Conservation (phyloP, 169 alveolate genomes). For the Cryptosporidium bovis region DNA sequence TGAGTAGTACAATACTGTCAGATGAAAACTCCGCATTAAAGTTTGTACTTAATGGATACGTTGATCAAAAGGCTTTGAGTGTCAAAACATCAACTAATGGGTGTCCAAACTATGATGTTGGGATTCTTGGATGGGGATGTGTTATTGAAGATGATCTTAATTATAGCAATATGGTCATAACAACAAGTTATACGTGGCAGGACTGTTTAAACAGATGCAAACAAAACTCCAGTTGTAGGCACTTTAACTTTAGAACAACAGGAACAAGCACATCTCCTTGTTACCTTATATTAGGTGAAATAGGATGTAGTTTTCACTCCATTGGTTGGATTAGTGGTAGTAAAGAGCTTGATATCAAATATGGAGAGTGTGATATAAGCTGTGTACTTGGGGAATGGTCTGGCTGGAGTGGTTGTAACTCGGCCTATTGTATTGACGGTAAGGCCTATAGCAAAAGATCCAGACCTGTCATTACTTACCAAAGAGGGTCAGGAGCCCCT, state of each 20-base stretch:
- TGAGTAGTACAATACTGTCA: neutral
- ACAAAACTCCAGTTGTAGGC: constrained; percentile 8
- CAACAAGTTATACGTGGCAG: constrained; percentile 43
- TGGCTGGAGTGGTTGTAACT: constrained; percentile 57
- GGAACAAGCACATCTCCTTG: constrained; percentile 52
- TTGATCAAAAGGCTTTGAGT: constrained; percentile 21
- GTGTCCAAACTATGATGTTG: constrained; percentile 68
- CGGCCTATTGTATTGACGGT: constrained; percentile 44
- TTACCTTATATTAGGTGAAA: constrained; percentile 50
- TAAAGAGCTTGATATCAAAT: neutral
- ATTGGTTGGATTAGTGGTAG: constrained; percentile 63
- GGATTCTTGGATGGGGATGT: constrained; percentile 72
- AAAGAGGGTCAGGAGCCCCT: constrained; percentile 34
- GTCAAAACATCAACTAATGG: constrained; percentile 11
- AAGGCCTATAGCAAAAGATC: constrained; percentile 52
- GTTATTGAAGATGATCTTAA: constrained; percentile 17
- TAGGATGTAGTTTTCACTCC: constrained; percentile 70
- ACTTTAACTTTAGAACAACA: constrained; percentile 35
- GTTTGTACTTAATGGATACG: constrained; percentile 11
- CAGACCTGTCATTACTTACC: constrained; percentile 27
- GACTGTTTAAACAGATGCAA: constrained; percentile 64
- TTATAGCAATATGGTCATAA: constrained; percentile 35
- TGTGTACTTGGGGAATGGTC: constrained; percentile 73
- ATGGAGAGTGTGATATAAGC: constrained; percentile 60
- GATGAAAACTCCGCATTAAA: constrained; percentile 46